These are phyloP conservation scores for Aspergillus fijiensis DNA, from an alignment of 2,329 filamentous ascomycete species.

Conservation along the genomic window DNA sequence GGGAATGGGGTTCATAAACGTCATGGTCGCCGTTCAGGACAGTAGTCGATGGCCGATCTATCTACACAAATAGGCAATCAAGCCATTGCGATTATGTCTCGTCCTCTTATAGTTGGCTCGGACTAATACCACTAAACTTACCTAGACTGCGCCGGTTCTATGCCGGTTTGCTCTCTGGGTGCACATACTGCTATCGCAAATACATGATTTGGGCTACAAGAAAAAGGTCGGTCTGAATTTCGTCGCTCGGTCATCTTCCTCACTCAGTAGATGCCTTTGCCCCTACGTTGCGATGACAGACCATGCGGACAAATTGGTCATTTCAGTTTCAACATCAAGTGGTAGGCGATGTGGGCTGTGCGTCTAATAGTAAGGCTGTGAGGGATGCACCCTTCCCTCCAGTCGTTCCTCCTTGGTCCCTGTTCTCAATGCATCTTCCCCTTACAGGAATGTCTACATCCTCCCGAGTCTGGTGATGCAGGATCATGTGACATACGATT, in stretches of 20 bases:
- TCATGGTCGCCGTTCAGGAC: background rate
- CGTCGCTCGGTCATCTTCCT: too few species aligned
- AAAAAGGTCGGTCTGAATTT: too few species aligned
- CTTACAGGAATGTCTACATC: background rate
- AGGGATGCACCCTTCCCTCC: background rate
- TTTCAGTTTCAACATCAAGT: too few species aligned
- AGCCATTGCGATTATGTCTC: too few species aligned
- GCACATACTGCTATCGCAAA: background rate
- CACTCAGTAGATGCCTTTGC: too few species aligned
- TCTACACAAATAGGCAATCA: too few species aligned
- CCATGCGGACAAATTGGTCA: too few species aligned
- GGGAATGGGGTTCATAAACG: background rate
- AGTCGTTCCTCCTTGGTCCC: background rate
- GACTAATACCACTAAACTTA: background rate
- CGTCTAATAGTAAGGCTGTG: background rate
- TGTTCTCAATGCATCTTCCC: background rate
- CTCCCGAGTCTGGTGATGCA: background rate
- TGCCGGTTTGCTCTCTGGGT: background rate
- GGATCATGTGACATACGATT: background rate
- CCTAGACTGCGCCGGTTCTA: background rate
- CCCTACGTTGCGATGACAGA: too few species aligned
- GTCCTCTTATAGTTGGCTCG: background rate
- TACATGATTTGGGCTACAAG: too few species aligned
- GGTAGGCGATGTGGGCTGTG: too few species aligned
- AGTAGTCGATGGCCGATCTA: background rate